Evolutionary conservation across 1,284 basidiomycete genomes (phyloP).

Genomic region (Athelia sp.): DNA sequence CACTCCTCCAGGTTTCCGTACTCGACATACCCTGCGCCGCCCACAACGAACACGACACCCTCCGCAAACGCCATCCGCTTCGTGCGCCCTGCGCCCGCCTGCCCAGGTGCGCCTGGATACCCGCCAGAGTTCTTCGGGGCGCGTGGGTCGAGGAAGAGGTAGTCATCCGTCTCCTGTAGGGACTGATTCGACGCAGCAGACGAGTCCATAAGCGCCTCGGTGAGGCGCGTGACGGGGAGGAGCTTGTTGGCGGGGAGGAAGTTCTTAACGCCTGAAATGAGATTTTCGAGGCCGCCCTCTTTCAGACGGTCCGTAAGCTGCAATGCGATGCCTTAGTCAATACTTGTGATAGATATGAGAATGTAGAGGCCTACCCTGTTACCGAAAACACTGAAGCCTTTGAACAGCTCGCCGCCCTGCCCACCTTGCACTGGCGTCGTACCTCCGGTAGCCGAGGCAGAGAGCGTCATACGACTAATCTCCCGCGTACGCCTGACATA

Average conservation of each 20-base stretch:
- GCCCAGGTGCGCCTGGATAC: constrained; percentile 42
- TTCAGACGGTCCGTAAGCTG: constrained; percentile 90
- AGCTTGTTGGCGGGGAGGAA: constrained; percentile 96
- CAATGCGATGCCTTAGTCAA: too few relatives aligned
- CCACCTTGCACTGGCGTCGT: constrained; percentile 74
- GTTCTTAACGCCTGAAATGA: constrained; percentile 97
- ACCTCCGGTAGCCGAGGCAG: constrained; percentile 50
- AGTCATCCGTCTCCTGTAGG: constrained; percentile 94
- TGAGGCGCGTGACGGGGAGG: constrained; percentile 86
- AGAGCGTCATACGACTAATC: constrained; percentile 86
- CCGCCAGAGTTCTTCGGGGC: constrained; percentile 55
- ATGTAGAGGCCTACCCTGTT: constrained; percentile 65
- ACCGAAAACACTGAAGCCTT: constrained; percentile 89
- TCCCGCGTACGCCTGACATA: constrained; percentile 93
- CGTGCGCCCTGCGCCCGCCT: constrained; percentile 39
- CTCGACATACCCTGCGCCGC: constrained; percentile 96
- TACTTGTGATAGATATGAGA: too few relatives aligned
- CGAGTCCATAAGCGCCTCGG: constrained; percentile 97
- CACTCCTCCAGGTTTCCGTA: constrained; percentile 95
- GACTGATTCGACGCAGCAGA: constrained; percentile 89
- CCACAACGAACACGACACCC: constrained; percentile 92
- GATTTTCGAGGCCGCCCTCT: constrained; percentile 91
- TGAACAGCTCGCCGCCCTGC: constrained; percentile 76
- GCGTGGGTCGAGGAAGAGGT: constrained; percentile 90
- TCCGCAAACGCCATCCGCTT: constrained; percentile 84